Evolutionary conservation across 176 grass and related monocot genomes (phyloP).

Genomic region (Urochloa ruziziensis): DNA sequence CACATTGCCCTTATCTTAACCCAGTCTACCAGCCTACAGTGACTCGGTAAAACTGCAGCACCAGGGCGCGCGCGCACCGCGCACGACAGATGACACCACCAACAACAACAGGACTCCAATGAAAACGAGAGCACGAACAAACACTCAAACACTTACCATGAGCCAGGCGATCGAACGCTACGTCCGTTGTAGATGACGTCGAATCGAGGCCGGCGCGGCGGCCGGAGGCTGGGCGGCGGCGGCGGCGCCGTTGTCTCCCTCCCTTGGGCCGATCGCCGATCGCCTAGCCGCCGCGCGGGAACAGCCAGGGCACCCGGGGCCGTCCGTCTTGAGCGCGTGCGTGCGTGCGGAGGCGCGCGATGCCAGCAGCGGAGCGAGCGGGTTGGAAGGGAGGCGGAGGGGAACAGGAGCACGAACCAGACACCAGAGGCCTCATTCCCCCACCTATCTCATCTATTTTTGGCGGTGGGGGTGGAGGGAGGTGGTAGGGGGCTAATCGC

Average conservation of each 20-base stretch:
- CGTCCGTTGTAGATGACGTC: background rate
- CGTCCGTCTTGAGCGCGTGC: background rate
- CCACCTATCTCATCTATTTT: conserved; percentile 36
- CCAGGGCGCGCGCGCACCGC: background rate
- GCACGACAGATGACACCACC: background rate
- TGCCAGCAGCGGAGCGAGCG: conserved; percentile 18
- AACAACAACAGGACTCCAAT: background rate
- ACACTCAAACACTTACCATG: conserved; percentile 36
- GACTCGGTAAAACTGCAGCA: background rate
- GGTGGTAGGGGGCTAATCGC: background rate
- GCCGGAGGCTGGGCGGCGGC: background rate
- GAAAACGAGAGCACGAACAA: background rate
- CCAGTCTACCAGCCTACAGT: background rate
- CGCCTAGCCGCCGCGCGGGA: conserved; percentile 23
- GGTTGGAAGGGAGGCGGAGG: background rate
- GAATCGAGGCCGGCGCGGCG: background rate
- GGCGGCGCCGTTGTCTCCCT: conserved; percentile 2
- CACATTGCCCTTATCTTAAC: background rate
- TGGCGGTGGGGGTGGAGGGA: conserved; percentile 5
- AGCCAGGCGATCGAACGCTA: background rate
- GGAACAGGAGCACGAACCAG: background rate
- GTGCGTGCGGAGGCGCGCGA: conserved; percentile 30
- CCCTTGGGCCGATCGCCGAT: conserved; percentile 20
- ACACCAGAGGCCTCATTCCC: conserved; percentile 26
- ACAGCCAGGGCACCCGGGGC: conserved; percentile 3